Percentiles rank a stretch among this genome's conserved stretches.
phyloP scores from a whole-genome alignment of 2,329 filamentous ascomycete genomes.

The Colletotrichum liriopes region DNA sequence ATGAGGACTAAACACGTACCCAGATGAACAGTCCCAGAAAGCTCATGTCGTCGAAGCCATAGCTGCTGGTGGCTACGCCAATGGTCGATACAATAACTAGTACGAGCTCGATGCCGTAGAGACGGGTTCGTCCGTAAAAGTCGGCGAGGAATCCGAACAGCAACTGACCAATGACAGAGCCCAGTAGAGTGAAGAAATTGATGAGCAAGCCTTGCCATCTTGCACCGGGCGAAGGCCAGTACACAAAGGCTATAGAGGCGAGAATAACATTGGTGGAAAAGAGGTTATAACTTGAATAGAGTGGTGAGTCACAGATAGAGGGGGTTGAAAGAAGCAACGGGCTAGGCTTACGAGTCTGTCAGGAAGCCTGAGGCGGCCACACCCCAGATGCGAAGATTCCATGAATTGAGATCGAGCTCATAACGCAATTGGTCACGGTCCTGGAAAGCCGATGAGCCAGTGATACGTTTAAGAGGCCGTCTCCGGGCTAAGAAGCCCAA shows the following conservation, averaged over 20 bases:
- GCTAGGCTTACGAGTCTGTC: conserved; percentile 64
- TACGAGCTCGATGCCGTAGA: conserved; percentile 71
- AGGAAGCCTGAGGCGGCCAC: conserved; percentile 70
- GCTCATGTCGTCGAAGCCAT: conserved; percentile 64
- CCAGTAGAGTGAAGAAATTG: conserved; percentile 68
- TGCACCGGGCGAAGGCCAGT: conserved; percentile 62
- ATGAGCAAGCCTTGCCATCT: conserved; percentile 64
- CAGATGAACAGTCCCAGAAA: conserved; percentile 67
- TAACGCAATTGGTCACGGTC: conserved; percentile 68
- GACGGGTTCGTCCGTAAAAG: conserved; percentile 67
- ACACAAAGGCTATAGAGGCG: conserved; percentile 68
- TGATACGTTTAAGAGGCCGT: neutral
- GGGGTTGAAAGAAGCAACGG: neutral
- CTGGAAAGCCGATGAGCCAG: conserved; percentile 48
- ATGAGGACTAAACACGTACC: conserved; percentile 49
- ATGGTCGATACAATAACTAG: conserved; percentile 72
- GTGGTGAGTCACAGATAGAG: neutral
- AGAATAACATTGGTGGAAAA: conserved; percentile 70
- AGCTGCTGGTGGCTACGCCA: conserved; percentile 68
- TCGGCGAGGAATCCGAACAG: conserved; percentile 70
- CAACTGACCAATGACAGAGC: conserved; percentile 67
- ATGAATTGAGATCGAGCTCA: conserved; percentile 68
- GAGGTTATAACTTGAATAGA: conserved; percentile 63
- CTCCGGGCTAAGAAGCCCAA: conserved; percentile 10
- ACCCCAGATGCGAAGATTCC: conserved; percentile 69